Base-by-base conservation (phyloP, 208 protist genomes). In the Leishmania mexicana region DNA sequence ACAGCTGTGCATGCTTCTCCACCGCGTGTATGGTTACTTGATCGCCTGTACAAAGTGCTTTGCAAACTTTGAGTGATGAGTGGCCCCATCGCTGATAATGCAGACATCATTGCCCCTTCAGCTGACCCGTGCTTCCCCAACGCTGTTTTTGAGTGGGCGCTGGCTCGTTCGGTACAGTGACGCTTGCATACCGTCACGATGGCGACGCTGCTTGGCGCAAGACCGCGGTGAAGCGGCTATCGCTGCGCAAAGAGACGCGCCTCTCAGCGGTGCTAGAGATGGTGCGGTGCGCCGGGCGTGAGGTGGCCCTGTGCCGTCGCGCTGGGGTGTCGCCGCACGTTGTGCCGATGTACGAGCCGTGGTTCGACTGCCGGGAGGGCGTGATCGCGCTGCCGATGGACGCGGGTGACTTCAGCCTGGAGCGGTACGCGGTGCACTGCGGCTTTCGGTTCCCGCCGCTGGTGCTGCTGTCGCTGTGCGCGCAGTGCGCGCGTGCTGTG, bases 401-500 rank as follows among this genome's bases (percentile, higher is more conserved):
- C 17, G 76, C 76, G 4, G 75, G 76, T 13, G 81, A 84, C 47
- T 49, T 53, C 19, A 77, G 45, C 60, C 65, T 84, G 42, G 24
- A 72, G 38, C 47, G 35, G 42, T 84, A 81, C 76, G 76, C 60
- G n/a, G 3, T 51, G 58, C 28, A 3, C 28, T 71, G 76, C 76
- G 47, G 70, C 35, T 60, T 17, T 42, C 19, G 8, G 15, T 54
- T 78, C 42, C 76, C 75, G 28, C 58, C 75, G 40, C n/a, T 24
- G 54, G 78, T 74, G 45, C 76, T 84, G n/a, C 54, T 80, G 45
- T 80, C 81, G 35, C 54, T 84, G 1, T 80, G 75, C 58, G 47
- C 28, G 67, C 76, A 84, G 76, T 77, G 74, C 76, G 38, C 76
- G 21, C 19, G 31, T 31, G 81, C 76, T n/a, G 79, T 99, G 47